Conservation (phyloP, 2,329 filamentous ascomycete species). For the Penicillium sp. region DNA sequence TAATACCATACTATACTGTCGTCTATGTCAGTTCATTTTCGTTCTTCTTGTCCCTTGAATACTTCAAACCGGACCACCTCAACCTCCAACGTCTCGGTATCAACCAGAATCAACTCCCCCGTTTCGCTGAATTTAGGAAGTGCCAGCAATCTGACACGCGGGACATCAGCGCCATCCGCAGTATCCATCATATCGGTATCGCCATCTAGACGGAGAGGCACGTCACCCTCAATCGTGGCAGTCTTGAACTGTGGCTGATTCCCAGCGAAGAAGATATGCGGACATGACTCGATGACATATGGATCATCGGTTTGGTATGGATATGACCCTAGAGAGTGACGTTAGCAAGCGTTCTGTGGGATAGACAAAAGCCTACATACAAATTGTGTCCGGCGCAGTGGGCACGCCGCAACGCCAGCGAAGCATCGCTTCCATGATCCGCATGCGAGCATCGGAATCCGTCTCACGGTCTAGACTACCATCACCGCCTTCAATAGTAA, state of each 20-base stretch:
- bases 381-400: constrained; percentile 91
- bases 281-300: constrained; percentile 78
- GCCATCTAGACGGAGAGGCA: constrained; percentile 31
- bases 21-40: constrained; percentile 27
- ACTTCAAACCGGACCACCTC: constrained; percentile 61
- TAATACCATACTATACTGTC: constrained; percentile 9
- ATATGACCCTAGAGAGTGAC: constrained; percentile 67
- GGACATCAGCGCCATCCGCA: constrained; percentile 53
- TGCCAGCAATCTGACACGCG: constrained; percentile 72
- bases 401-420: constrained; percentile 88
- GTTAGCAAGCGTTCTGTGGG: constrained; percentile 10
- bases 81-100: constrained; percentile 78
- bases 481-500: constrained; percentile 51
- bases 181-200: constrained; percentile 35
- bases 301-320: constrained; percentile 93
- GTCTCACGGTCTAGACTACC: constrained; percentile 23
- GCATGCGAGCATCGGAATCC: constrained; percentile 66
- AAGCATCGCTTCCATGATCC: constrained; percentile 92
- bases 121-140: constrained; percentile 78
- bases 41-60: constrained; percentile 36
- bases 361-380: constrained; percentile 53
- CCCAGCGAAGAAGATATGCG: constrained; percentile 87
- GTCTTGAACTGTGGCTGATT: constrained; percentile 78
- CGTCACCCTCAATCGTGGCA: constrained; percentile 57
- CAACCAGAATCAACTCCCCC: constrained; percentile 75